These are phyloP conservation scores for Vitis hybrid DNA, from an alignment of 177 flowering plant genomes.

Conservation along the genomic window DNA sequence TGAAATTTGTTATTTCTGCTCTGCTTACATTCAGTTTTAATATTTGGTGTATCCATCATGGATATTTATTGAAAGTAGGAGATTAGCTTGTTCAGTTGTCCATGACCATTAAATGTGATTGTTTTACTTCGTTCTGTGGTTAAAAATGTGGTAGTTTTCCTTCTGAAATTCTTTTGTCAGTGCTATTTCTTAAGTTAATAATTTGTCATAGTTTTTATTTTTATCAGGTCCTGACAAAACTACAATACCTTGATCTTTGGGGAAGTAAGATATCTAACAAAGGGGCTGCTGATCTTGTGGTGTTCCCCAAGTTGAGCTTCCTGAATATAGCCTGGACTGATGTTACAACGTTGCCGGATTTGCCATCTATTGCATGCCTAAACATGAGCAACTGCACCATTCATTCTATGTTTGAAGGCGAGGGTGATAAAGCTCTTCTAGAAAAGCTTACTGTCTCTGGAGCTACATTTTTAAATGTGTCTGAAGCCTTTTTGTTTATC, in stretches of 20 bases:
- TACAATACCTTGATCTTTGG: conserved; percentile 85
- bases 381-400: conserved; percentile 84
- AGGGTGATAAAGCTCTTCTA: conserved; percentile 43
- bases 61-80: no score
- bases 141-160: neutral
- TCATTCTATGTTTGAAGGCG: conserved; percentile 42
- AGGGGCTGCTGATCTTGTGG: conserved; percentile 49
- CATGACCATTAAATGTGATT: no score
- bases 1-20: no score
- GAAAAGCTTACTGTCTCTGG: conserved; percentile 55
- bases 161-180: neutral
- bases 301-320: conserved; percentile 59
- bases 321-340: conserved; percentile 89
- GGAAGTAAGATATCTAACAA: conserved; percentile 74
- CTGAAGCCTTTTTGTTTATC: conserved; percentile 41
- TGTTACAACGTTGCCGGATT: conserved; percentile 58
- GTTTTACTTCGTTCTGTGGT: neutral
- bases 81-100: no score
- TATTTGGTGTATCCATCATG: no score
- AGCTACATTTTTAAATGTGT: conserved; percentile 42
- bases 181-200: neutral
- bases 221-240: conserved; percentile 59
- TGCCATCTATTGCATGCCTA: conserved; percentile 55
- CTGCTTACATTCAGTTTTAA: no score
- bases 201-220: neutral